Conservation (phyloP, 225 moss, liverwort and hornwort genomes). For the Pseudoscleropodium purum region DNA sequence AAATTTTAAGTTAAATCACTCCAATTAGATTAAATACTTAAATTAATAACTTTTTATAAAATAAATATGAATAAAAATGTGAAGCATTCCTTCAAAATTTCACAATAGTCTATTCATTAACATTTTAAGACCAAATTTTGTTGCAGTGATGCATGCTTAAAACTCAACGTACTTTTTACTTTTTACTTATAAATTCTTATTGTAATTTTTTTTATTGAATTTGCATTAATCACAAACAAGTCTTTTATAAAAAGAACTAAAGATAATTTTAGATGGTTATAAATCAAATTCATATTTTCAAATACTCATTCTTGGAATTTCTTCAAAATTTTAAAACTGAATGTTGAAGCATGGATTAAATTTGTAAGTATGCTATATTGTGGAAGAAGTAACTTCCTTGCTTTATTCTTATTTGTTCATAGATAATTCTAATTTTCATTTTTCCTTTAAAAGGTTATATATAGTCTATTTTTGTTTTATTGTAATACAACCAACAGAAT, state of each 20-base stretch:
- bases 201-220: background rate
- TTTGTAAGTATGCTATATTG: background rate
- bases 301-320: background rate
- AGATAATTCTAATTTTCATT: background rate
- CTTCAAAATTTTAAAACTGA: no score
- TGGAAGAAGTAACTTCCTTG: accelerated
- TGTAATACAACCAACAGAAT: background rate
- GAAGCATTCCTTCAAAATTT: no score
- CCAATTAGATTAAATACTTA: background rate
- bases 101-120: background rate
- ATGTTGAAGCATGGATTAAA: background rate
- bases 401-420: background rate
- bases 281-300: background rate
- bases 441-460: accelerated
- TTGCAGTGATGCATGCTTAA: no score
- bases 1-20: background rate
- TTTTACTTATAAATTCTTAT: accelerated
- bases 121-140: background rate
- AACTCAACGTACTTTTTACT: accelerated
- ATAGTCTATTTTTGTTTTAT: background rate
- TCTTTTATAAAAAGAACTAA: background rate
- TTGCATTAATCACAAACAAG: no score
- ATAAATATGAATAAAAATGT: no score
- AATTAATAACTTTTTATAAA: no score
- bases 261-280: background rate